phyloP scores from a whole-genome alignment of 164 flowering plant genomes.

The Houttuynia cordata region DNA sequence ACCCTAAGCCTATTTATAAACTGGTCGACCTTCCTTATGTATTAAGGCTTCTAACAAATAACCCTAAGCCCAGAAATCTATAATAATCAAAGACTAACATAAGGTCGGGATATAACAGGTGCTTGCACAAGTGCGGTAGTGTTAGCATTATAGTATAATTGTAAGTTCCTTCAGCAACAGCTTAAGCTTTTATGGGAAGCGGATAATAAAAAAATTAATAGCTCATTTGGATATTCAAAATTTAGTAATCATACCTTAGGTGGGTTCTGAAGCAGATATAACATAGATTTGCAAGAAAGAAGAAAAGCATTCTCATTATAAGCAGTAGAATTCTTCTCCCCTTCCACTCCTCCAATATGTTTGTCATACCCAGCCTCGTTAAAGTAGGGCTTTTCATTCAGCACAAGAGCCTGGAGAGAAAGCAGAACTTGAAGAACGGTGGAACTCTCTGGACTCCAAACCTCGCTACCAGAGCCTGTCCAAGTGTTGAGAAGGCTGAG shows the following conservation, averaged over 20 bases:
- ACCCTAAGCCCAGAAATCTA: too few species aligned
- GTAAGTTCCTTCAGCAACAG: too few species aligned
- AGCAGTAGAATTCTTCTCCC: conserved; percentile 79
- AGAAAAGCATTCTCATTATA: conserved; percentile 90
- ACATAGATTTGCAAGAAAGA: conserved; percentile 72
- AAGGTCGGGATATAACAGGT: too few species aligned
- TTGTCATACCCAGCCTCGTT: conserved; percentile 91
- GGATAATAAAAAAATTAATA: too few species aligned
- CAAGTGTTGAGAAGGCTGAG: conserved; percentile 94
- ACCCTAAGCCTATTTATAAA: too few species aligned
- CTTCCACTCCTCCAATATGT: conserved; percentile 71
- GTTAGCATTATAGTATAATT: too few species aligned
- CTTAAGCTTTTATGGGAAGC: too few species aligned
- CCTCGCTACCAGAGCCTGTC: conserved; percentile 65
- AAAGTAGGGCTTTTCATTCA: conserved; percentile 82
- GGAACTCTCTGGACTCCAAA: conserved; percentile 73
- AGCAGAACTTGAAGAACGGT: conserved; percentile 86
- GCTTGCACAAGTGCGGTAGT: too few species aligned
- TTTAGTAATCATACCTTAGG: conserved; percentile 63
- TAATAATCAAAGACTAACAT: too few species aligned
- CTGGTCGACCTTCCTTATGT: too few species aligned
- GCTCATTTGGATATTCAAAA: too few species aligned
- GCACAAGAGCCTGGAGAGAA: conserved; percentile 91
- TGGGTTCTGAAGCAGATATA: conserved; percentile 58
- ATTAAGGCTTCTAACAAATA: too few species aligned